These are phyloP conservation scores for Linum lewisii DNA, from an alignment of 345 rosid species.

Conservation along the genomic window DNA sequence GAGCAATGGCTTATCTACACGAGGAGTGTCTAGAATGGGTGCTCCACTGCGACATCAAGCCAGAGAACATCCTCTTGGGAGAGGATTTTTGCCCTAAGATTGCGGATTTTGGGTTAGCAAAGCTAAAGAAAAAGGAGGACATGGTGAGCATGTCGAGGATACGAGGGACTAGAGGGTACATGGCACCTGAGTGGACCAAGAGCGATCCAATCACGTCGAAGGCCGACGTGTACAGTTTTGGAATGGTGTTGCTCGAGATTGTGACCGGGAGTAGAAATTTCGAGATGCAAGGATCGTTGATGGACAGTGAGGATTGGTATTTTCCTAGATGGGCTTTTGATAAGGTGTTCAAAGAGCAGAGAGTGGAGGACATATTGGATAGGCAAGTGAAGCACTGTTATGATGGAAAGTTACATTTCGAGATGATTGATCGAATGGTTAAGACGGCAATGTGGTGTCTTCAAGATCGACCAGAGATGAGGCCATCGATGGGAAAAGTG, in stretches of 20 bases:
- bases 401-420: slow-evolving; percentile 38
- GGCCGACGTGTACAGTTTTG: slow-evolving; percentile 64
- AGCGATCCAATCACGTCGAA: slow-evolving; percentile 51
- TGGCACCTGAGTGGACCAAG: slow-evolving; percentile 63
- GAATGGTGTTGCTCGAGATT: slow-evolving; percentile 56
- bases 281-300: slow-evolving; percentile 34
- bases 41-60: slow-evolving; percentile 26
- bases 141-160: slow-evolving; percentile 56
- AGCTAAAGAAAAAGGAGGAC: slow-evolving; percentile 56
- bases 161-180: slow-evolving; percentile 62
- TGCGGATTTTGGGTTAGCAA: slow-evolving; percentile 33
- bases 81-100: slow-evolving; percentile 28
- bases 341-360: slow-evolving; percentile 49
- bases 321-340: slow-evolving; percentile 64
- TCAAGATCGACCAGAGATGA: slow-evolving; percentile 46
- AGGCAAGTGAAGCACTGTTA: slow-evolving; percentile 41
- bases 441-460: slow-evolving; percentile 73
- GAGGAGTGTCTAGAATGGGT: slow-evolving; percentile 31
- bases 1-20: slow-evolving; percentile 25
- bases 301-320: slow-evolving; percentile 57
- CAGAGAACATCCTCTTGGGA: slow-evolving; percentile 24
- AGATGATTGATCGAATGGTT: slow-evolving; percentile 58
- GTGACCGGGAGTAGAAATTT: slow-evolving; percentile 48
- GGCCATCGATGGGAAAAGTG: slow-evolving; percentile 66
- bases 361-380: slow-evolving; percentile 58